Evolutionary conservation across 352 stramenopile genomes (phyloP), one percentile per base, ranked within the genome.

Genomic region (Phytophthora megakarya): DNA sequence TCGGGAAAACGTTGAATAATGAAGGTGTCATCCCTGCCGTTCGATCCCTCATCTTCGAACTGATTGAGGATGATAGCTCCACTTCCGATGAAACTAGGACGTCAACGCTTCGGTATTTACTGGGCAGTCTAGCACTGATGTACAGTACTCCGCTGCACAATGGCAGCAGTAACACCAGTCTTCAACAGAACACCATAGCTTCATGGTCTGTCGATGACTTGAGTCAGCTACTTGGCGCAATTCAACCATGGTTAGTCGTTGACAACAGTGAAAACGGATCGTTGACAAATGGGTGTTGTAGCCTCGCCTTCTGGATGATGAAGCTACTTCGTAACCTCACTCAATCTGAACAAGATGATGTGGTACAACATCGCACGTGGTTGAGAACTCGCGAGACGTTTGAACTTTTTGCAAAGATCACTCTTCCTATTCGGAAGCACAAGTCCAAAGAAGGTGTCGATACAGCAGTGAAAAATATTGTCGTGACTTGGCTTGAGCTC

Each of bases 261-360:
- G 25, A 15, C 13, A 52, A 5, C 37, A 46, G 30, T 13, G n/a
- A 33, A 13, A 49, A 33, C n/a, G n/a, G 19, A 21, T 9, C 47
- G 7, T 39, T 56, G 9, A 26, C 15, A 21, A 49, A 18, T 32
- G 9, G 9, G 16, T 19, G 60, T 23, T 26, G 19, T 12, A 61
- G 52, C 40, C 42, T 78, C n/a, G 30, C 33, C 0, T 68, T 72
- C 15, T 82, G 74, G 68, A 58, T 43, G 37, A 44, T 82, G 10
- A 73, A 73, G 43, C 51, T 82, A 5, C 42, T 82, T n/a, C 57
- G 68, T 0, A 80, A 74, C 35, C 64, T 82, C 16, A 69, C 66
- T 0, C 53, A 47, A n/a, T 22, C 26, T 21, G n/a, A 32, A 35
- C 15, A 28, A 25, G n/a, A 50, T 7, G 40, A 45, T 2, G 19